Conservation (phyloP, 768 basidiomycete genomes). For the Tulasnella sp. region DNA sequence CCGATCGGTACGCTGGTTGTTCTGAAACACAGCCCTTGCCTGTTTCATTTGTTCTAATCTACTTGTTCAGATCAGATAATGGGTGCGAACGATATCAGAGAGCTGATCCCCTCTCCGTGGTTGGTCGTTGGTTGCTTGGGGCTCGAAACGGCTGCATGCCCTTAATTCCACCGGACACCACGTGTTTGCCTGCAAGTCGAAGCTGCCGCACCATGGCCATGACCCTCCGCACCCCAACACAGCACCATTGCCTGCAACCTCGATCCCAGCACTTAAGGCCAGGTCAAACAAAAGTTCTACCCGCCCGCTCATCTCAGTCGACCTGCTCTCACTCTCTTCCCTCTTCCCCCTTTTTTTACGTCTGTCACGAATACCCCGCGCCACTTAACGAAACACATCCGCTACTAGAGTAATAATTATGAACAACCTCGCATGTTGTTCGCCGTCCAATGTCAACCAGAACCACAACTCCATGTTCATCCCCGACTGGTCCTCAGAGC, state of each 20-base stretch:
- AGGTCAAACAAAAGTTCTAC: neutral
- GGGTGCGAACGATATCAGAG: neutral
- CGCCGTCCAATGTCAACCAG: neutral
- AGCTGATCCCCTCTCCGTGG: neutral
- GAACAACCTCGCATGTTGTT: constrained; percentile 5
- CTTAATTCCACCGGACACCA: constrained; percentile 8
- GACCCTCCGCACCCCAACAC: constrained; percentile 5
- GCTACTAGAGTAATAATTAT: neutral
- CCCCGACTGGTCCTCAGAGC: constrained; percentile 2
- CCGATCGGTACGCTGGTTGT: neutral
- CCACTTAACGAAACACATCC: neutral
- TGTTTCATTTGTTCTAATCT: neutral
- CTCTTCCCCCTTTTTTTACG: neutral
- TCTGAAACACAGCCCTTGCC: constrained; percentile 1
- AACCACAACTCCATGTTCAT: constrained; percentile 10
- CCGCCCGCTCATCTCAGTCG: neutral
- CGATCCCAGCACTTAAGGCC: constrained; percentile 6
- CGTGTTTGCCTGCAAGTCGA: neutral
- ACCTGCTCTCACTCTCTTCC: neutral
- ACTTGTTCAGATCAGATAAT: constrained; percentile 1
- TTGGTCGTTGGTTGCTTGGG: neutral
- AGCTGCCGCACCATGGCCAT: neutral
- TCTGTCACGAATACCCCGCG: neutral
- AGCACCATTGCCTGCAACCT: constrained; percentile 13
- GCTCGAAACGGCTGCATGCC: neutral